phyloP scores from a whole-genome alignment of 2,329 filamentous ascomycete genomes.

The Macrophomina phaseolina region DNA sequence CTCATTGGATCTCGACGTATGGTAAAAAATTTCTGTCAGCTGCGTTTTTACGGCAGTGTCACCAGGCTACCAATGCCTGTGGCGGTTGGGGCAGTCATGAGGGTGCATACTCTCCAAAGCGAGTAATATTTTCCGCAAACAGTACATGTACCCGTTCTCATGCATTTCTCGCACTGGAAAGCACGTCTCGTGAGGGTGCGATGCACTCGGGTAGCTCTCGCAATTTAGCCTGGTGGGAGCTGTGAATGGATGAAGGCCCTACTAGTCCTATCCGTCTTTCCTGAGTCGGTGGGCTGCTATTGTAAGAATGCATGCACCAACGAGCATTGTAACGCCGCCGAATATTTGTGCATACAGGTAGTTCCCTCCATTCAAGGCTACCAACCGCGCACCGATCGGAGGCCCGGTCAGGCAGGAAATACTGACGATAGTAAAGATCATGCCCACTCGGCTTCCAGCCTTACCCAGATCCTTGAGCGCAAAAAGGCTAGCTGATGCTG shows the following conservation, averaged over 20 bases:
- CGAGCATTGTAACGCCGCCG: neutral
- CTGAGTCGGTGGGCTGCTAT: neutral
- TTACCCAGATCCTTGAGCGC: constrained; percentile 1
- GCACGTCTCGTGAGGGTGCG: too few relatives aligned
- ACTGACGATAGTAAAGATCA: neutral
- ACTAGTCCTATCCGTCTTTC: neutral
- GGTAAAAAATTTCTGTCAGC: too few relatives aligned
- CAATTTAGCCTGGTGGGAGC: too few relatives aligned
- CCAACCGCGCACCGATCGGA: neutral
- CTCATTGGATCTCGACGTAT: neutral
- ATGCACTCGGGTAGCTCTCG: too few relatives aligned
- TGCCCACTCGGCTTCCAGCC: neutral
- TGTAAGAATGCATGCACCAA: neutral
- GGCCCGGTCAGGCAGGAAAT: neutral
- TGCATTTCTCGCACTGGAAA: too few relatives aligned
- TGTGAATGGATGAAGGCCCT: too few relatives aligned
- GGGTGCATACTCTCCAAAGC: too few relatives aligned
- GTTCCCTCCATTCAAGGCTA: neutral
- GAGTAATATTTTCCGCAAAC: too few relatives aligned
- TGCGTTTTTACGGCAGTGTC: too few relatives aligned
- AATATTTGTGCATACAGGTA: constrained; percentile 6
- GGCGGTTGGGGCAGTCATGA: too few relatives aligned
- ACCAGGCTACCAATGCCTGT: too few relatives aligned
- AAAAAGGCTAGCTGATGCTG: constrained; percentile 31
- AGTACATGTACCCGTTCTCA: too few relatives aligned